Evolutionary conservation across 2,329 filamentous ascomycete genomes (phyloP).

Genomic region (Paraphaeosphaeria sporulosa): DNA sequence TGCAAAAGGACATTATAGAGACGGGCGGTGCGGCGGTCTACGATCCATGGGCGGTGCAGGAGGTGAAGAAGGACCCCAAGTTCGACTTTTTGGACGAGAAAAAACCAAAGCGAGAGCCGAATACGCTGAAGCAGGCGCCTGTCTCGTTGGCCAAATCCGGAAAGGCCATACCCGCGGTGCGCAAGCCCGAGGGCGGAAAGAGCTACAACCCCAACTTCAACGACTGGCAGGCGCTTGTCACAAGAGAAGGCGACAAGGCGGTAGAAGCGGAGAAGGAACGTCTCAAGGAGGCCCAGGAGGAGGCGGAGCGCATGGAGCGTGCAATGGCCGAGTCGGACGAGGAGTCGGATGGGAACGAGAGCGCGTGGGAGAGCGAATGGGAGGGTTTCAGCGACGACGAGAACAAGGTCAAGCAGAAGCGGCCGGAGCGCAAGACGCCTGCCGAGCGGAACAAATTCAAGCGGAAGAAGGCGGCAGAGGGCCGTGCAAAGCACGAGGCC

Average conservation of each 20-base stretch:
- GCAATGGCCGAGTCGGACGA: conserved; percentile 77
- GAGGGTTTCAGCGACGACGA: conserved; percentile 62
- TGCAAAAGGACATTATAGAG: conserved; percentile 56
- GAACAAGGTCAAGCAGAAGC: conserved; percentile 74
- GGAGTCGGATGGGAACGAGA: conserved; percentile 84
- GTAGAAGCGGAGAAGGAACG: conserved; percentile 81
- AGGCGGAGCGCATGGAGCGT: conserved; percentile 72
- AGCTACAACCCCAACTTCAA: conserved; percentile 92
- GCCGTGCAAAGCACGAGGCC: conserved; percentile 75
- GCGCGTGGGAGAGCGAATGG: conserved; percentile 88
- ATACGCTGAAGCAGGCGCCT: conserved; percentile 77
- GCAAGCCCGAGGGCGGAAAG: conserved; percentile 79
- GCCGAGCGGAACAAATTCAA: conserved; percentile 87
- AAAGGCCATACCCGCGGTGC: conserved; percentile 79
- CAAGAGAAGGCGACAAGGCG: conserved; percentile 78
- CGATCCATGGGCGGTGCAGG: conserved; percentile 77
- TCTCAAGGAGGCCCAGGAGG: conserved; percentile 70
- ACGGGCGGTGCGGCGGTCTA: conserved; percentile 68
- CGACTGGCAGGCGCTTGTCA: conserved; percentile 82
- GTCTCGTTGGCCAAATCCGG: conserved; percentile 84
- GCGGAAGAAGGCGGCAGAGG: conserved; percentile 86
- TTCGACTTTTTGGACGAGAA: conserved; percentile 73
- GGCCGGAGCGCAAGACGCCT: conserved; percentile 83
- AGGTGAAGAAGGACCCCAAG: conserved; percentile 59
- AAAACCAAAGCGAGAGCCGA: conserved; percentile 73